phyloP scores from a whole-genome alignment of 75 land plant species.

The Larix kaempferi region DNA sequence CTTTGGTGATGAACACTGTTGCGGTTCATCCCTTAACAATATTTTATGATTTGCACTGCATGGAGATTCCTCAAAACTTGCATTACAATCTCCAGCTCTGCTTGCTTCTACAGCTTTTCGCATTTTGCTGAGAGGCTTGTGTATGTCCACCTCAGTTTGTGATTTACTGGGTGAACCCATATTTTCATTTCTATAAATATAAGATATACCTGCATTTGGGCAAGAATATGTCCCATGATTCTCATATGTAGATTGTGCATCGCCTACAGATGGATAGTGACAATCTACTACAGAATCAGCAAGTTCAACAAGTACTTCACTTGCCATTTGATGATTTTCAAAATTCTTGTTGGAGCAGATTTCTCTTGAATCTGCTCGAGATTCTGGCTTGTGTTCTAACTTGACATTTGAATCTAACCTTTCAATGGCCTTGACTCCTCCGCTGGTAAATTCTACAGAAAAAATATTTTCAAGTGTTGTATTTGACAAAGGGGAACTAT shows the following conservation, averaged over 20 bases:
- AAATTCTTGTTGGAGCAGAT: slow-evolving; percentile 24
- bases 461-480: slow-evolving; percentile 5
- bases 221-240: slow-evolving; percentile 19
- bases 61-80: slow-evolving; percentile 47
- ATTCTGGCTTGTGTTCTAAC: slow-evolving; percentile 2
- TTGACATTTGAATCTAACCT: slow-evolving; percentile 3
- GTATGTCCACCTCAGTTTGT: slow-evolving; percentile 20
- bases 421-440: not conserved
- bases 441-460: not conserved
- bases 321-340: slow-evolving; percentile 27
- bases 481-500: slow-evolving; percentile 15
- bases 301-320: slow-evolving; percentile 49
- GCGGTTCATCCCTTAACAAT: slow-evolving; percentile 28
- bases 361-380: slow-evolving; percentile 19
- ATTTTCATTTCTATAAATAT: slow-evolving; percentile 15
- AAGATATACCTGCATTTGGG: slow-evolving; percentile 17
- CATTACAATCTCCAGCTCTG: slow-evolving; percentile 28
- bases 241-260: slow-evolving; percentile 25
- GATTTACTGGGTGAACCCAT: slow-evolving; percentile 9
- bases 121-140: slow-evolving; percentile 18
- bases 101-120: slow-evolving; percentile 24
- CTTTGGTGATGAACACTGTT: slow-evolving; percentile 30
- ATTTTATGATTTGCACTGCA: slow-evolving; percentile 33
- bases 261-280: slow-evolving; percentile 21
- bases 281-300: slow-evolving; percentile 58